Base-by-base conservation (phyloP, 345 rosid genomes). In the Punica granatum region DNA sequence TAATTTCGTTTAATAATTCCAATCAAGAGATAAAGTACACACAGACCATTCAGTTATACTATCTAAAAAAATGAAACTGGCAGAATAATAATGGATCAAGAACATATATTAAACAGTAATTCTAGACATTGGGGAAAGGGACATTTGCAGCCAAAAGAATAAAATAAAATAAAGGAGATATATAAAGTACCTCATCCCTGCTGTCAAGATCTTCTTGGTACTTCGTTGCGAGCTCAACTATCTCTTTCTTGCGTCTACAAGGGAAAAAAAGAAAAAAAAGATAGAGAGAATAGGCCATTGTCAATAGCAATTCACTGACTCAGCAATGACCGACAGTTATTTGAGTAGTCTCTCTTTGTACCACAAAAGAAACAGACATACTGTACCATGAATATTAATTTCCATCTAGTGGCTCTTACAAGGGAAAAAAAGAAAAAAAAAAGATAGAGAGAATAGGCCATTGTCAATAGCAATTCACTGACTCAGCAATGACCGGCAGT, bases 181-280 rank as follows among this genome's bases (percentile, higher is more conserved):
- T 56, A 7, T n/a, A n/a, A 11, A 60, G 67, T 79, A 92, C 98
- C 90, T 87, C 99, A 71, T 79, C 81, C 23, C 72, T 78, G 67
- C 78, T 68, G 63, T 91, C 96, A 73, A 69, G 83, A 30, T 86
- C 96, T 75, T 89, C 84, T 46, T 90, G 76, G 59, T 84, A 82
- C 79, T 89, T 94, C 84, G 85, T 82, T 61, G 87, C 87, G 49
- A 91, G 92, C n/a, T 94, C 92, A 68, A 84, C 88, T 74, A 91
- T 82, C 81, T 89, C 80, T 74, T 73, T 86, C 84, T 94, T 94
- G 79, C 89, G 82, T 59, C 98, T 92, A 82, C 67, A 69, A 81
- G 60, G 68, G 56, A 13, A 63, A 37, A 39, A 65, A 43, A 68
- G 26, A 30, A 26, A 46, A 54, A 23, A 23, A 23, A 36, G 37